Conservation (phyloP, 2,329 filamentous ascomycete genomes). For the Sphaerostilbella broomeana region DNA sequence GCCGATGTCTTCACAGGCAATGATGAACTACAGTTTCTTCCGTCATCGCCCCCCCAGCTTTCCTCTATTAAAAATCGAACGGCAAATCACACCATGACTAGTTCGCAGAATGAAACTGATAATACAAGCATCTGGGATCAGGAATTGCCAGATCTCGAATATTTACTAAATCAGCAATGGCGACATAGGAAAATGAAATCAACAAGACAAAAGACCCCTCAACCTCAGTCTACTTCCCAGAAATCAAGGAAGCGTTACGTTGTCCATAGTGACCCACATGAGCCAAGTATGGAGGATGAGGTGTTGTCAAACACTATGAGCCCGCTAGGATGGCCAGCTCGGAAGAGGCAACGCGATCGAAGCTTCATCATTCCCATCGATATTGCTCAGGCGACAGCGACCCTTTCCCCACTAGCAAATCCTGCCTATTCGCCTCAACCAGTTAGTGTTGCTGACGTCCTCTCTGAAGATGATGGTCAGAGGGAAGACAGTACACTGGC, state of each 20-base stretch:
- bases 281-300: conserved; percentile 14
- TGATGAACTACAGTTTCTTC: conserved; percentile 19
- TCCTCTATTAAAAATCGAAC: conserved; percentile 21
- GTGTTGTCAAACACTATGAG: neutral
- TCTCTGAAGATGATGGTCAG: conserved; percentile 21
- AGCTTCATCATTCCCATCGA: neutral
- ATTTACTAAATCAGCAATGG: conserved; percentile 23
- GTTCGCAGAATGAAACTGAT: conserved; percentile 31
- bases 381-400: too few relatives aligned
- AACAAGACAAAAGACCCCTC: conserved; percentile 20
- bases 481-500: conserved; percentile 2
- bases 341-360: neutral
- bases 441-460: conserved; percentile 14
- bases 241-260: conserved; percentile 27
- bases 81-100: conserved; percentile 28
- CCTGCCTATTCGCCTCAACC: too few relatives aligned
- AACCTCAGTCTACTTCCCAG: conserved; percentile 22
- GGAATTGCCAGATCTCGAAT: conserved; percentile 32
- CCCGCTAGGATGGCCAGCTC: neutral
- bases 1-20: conserved; percentile 16
- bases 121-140: conserved; percentile 31
- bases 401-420: too few relatives aligned
- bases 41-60: conserved; percentile 26
- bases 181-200: conserved; percentile 13
- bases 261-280: conserved; percentile 27